Percentiles rank a stretch among this genome's conserved stretches.
Evolutionary conservation across 2,329 filamentous ascomycete species (phyloP).

Genomic region (Aspergillus alliaceus): DNA sequence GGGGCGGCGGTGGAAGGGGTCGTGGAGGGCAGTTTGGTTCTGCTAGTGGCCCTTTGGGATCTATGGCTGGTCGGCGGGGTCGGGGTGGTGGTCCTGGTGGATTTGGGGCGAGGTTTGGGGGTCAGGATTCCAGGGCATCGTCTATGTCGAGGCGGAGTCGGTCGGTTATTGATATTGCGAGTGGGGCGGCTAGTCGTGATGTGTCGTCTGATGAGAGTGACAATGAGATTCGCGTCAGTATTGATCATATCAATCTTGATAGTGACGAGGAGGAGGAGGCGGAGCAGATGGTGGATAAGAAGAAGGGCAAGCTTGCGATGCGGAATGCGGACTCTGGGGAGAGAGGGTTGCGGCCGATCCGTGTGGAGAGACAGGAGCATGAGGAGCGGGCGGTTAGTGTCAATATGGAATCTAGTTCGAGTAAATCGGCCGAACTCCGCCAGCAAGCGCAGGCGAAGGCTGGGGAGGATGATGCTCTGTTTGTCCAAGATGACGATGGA

Average conservation of each 20-base stretch:
- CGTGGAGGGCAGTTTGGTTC: constrained; percentile 30
- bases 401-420: constrained; percentile 54
- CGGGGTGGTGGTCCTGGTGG: constrained; percentile 22
- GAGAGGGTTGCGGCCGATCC: constrained; percentile 50
- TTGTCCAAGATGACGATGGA: constrained; percentile 19
- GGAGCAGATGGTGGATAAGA: constrained; percentile 18
- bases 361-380: constrained; percentile 57
- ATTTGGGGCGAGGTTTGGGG: constrained; percentile 14
- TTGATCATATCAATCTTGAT: constrained; percentile 59
- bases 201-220: constrained; percentile 48
- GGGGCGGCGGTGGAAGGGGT: constrained; percentile 31
- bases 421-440: constrained; percentile 44
- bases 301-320: constrained; percentile 36
- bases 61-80: constrained; percentile 24
- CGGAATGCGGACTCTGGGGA: constrained; percentile 20
- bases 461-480: constrained; percentile 26
- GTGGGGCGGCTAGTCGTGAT: constrained; percentile 24
- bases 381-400: constrained; percentile 55
- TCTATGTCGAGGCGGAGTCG: constrained; percentile 29
- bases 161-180: constrained; percentile 27
- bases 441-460: constrained; percentile 34
- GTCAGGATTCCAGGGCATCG: constrained; percentile 26
- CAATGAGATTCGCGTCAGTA: constrained; percentile 50
- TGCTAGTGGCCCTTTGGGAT: constrained; percentile 28
- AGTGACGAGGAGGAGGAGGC: constrained; percentile 55